Conservation (phyloP, 1,139 yeast genomes). For the Geotrichum citri-aurantii region DNA sequence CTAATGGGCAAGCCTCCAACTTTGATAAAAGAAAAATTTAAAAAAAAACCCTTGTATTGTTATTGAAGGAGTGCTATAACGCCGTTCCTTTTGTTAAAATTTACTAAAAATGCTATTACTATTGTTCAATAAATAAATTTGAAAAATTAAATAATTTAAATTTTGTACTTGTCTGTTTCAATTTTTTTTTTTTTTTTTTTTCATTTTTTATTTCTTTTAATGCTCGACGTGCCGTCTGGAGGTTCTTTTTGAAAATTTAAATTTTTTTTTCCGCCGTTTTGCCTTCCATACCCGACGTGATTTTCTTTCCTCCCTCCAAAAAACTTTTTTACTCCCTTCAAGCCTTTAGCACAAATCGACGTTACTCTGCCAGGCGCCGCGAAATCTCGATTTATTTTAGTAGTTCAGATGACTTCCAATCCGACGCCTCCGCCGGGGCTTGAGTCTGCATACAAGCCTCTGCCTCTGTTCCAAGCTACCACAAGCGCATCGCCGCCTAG, state of each 20-base stretch:
- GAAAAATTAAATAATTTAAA: too few relatives aligned
- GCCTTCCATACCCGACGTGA: slow-evolving; percentile 8
- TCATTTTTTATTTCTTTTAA: too few relatives aligned
- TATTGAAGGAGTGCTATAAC: too few relatives aligned
- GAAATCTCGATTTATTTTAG: neutral
- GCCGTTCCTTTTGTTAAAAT: too few relatives aligned
- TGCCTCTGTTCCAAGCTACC: neutral
- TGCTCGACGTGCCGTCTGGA: too few relatives aligned
- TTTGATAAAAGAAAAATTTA: neutral
- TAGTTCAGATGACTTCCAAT: neutral
- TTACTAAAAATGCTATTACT: neutral
- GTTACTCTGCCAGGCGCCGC: neutral
- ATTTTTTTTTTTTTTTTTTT: neutral
- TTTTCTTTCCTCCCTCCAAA: neutral
- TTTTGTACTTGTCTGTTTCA: neutral
- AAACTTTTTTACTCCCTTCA: neutral
- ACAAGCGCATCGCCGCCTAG: neutral
- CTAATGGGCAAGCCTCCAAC: slow-evolving; percentile 32
- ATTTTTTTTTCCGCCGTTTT: slow-evolving; percentile 2
- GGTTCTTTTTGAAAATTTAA: neutral
- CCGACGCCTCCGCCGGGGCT: neutral
- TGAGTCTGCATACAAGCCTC: neutral
- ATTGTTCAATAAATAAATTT: neutral
- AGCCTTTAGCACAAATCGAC: neutral
- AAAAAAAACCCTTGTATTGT: too few relatives aligned